Percentiles rank a stretch among this genome's conserved stretches.
These are phyloP conservation scores for Bruguiera sexangula DNA, from an alignment of 345 rosid species.

Conservation along the genomic window DNA sequence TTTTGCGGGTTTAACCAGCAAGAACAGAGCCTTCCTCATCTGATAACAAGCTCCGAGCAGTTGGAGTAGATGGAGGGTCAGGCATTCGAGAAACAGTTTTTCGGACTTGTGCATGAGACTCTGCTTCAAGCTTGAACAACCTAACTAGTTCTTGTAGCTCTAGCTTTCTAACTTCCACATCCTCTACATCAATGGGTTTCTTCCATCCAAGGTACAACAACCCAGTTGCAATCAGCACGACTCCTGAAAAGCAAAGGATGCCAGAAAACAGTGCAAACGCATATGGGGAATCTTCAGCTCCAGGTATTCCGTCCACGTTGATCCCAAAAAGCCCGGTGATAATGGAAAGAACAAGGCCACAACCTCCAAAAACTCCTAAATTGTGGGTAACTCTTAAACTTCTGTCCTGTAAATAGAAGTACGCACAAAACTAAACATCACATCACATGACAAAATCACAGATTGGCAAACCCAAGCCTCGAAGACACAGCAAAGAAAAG, in stretches of 20 bases:
- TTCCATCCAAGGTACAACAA: conserved; percentile 69
- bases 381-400: conserved; percentile 89
- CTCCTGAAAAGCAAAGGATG: conserved; percentile 45
- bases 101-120: conserved; percentile 82
- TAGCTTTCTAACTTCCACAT: conserved; percentile 64
- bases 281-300: conserved; percentile 65
- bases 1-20: background rate
- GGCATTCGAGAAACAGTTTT: conserved; percentile 26
- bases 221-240: conserved; percentile 59
- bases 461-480: too few species aligned
- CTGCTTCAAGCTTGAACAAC: conserved; percentile 90
- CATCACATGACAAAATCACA: background rate
- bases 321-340: conserved; percentile 84
- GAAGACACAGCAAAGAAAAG: too few species aligned
- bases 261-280: conserved; percentile 78
- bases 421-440: background rate
- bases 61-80: background rate
- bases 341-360: conserved; percentile 77
- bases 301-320: conserved; percentile 96
- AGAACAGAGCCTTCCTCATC: background rate
- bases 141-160: conserved; percentile 82
- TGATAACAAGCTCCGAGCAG: background rate
- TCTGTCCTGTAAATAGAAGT: conserved; percentile 47
- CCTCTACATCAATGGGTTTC: conserved; percentile 56
- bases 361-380: conserved; percentile 88